phyloP scores from a whole-genome alignment of 306 rosid species.

The Acacia confusa region DNA sequence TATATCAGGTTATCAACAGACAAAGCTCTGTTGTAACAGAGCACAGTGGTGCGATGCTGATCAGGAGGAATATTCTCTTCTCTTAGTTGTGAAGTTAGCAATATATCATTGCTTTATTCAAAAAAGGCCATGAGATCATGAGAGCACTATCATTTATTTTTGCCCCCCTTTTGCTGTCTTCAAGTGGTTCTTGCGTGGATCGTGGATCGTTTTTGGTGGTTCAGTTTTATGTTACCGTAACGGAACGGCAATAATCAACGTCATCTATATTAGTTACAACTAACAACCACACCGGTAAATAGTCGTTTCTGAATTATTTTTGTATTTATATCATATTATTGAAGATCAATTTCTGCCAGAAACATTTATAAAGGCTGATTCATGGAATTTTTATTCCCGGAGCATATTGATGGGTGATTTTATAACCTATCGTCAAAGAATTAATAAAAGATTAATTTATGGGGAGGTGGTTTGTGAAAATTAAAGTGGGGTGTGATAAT shows the following conservation, averaged over 20 bases:
- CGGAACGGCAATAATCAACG: not conserved
- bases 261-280: not conserved
- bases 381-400: not conserved
- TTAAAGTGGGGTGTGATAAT: not conserved
- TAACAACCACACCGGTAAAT: not conserved
- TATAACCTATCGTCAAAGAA: not conserved
- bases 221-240: not conserved
- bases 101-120: not conserved
- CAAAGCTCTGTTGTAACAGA: not conserved
- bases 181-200: not conserved
- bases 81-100: not conserved
- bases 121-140: not conserved
- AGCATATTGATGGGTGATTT: not conserved
- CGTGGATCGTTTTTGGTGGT: not conserved
- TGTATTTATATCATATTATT: not conserved
- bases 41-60: not conserved
- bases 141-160: not conserved
- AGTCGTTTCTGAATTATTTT: not conserved
- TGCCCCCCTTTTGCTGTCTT: not conserved
- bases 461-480: not conserved
- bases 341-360: not conserved
- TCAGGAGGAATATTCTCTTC: constrained; percentile 1
- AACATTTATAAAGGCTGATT: not conserved
- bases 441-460: not conserved
- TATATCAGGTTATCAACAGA: not conserved